Conservation (phyloP, 2,329 filamentous ascomycete species). For the Colletotrichum zoysiae region DNA sequence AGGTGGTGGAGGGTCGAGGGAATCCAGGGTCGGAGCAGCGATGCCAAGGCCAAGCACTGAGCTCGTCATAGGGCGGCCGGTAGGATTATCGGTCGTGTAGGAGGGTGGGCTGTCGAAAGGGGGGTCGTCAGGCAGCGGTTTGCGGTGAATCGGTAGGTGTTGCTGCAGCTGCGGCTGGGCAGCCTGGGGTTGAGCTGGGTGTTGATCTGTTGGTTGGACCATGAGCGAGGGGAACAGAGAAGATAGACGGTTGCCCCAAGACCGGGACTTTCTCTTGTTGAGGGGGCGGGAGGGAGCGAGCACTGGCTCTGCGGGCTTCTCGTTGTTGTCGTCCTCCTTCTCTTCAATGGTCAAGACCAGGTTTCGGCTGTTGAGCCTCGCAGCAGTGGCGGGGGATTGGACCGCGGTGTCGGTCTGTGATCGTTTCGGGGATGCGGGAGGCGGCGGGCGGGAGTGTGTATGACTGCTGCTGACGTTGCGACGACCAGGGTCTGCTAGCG, state of each 20-base stretch:
- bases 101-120: conserved; percentile 38
- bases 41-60: conserved; percentile 29
- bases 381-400: conserved; percentile 11
- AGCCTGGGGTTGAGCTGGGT: conserved; percentile 39
- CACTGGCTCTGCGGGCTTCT: conserved; percentile 41
- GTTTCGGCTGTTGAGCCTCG: conserved; percentile 11
- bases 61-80: conserved; percentile 30
- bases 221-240: conserved; percentile 56
- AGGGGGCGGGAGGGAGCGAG: conserved; percentile 31
- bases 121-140: conserved; percentile 37
- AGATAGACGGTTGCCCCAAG: conserved; percentile 54
- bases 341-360: conserved; percentile 22
- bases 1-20: conserved; percentile 25
- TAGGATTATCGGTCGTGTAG: conserved; percentile 29
- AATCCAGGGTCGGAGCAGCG: conserved; percentile 15
- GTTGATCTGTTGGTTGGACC: conserved; percentile 49
- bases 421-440: conserved; percentile 37
- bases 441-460: conserved; percentile 25
- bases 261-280: conserved; percentile 50
- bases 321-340: conserved; percentile 5
- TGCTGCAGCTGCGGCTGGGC: conserved; percentile 36
- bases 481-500: conserved; percentile 23
- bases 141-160: conserved; percentile 44
- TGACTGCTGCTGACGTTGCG: conserved; percentile 21
- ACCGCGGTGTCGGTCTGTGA: conserved; percentile 34